A percentile compares a stretch with the other conserved stretches of the same genome.
phyloP scores from a whole-genome alignment of 2,329 filamentous ascomycete genomes.

The Fusarium sp. region DNA sequence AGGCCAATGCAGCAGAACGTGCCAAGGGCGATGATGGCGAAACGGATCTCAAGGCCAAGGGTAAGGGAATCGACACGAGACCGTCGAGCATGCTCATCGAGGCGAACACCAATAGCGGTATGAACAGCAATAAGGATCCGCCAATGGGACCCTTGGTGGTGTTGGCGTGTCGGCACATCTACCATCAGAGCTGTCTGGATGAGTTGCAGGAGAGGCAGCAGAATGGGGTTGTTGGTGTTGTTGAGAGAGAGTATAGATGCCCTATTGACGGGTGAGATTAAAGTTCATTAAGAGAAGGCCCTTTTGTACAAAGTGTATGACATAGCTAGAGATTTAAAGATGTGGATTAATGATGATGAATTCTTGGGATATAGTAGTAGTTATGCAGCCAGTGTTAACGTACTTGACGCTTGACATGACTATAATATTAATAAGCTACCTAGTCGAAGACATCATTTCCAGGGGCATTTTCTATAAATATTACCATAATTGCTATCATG shows the following conservation, averaged over 20 bases:
- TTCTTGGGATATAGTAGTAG: constrained; percentile 4
- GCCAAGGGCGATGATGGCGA: constrained; percentile 52
- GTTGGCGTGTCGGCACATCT: constrained; percentile 76
- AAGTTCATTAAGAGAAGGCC: constrained; percentile 2
- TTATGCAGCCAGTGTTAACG: background rate
- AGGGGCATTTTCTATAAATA: background rate
- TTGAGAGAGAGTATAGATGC: constrained; percentile 64
- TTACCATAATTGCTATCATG: background rate
- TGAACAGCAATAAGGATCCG: constrained; percentile 51
- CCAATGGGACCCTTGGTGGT: constrained; percentile 74
- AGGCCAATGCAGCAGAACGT: constrained; percentile 50
- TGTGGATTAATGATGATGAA: constrained; percentile 44
- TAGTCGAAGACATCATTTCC: background rate
- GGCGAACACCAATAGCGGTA: constrained; percentile 39
- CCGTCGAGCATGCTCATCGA: constrained; percentile 55
- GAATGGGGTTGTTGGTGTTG: constrained; percentile 58
- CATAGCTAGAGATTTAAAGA: constrained; percentile 36
- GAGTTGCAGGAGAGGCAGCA: constrained; percentile 67
- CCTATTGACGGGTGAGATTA: constrained; percentile 64
- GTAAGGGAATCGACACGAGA: constrained; percentile 55
- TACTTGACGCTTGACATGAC: background rate
- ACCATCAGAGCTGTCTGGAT: constrained; percentile 76
- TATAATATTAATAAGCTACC: background rate
- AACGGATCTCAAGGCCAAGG: constrained; percentile 54
- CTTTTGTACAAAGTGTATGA: constrained; percentile 42